Evolutionary conservation across 2,329 filamentous ascomycete genomes (phyloP).

Genomic region (Sodiomyces alkalinus): DNA sequence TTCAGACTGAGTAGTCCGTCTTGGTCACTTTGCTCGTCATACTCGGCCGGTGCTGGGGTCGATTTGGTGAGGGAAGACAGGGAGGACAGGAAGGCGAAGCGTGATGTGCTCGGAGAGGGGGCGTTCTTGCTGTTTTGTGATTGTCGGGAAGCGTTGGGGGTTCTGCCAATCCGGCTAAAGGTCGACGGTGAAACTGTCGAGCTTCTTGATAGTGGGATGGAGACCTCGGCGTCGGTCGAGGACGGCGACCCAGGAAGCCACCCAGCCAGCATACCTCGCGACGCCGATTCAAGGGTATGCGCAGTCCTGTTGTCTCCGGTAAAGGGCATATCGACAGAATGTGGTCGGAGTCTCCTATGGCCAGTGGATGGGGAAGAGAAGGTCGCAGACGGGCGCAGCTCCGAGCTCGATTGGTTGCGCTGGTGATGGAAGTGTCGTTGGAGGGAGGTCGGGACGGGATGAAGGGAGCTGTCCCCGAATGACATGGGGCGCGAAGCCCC

Average conservation of each 20-base stretch:
- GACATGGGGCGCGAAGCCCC: neutral
- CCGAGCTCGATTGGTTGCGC: slow-evolving; percentile 20
- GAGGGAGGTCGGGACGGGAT: slow-evolving; percentile 3
- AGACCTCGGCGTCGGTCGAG: slow-evolving; percentile 10
- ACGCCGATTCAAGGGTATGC: slow-evolving; percentile 12
- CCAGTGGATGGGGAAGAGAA: slow-evolving; percentile 12
- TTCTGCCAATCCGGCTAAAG: too few species aligned
- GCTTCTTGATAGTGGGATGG: too few species aligned
- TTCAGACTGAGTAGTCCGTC: slow-evolving; percentile 42
- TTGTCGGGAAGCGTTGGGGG: slow-evolving; percentile 4
- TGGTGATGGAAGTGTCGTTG: slow-evolving; percentile 11
- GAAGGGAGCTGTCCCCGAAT: neutral
- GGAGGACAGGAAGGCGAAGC: slow-evolving; percentile 29
- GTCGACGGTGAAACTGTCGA: too few species aligned
- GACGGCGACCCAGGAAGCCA: slow-evolving; percentile 17
- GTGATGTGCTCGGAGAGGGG: slow-evolving; percentile 20
- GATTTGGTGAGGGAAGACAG: slow-evolving; percentile 28
- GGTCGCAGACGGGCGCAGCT: slow-evolving; percentile 13
- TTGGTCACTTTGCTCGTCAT: slow-evolving; percentile 17
- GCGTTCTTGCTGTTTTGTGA: slow-evolving; percentile 11
- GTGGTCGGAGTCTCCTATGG: slow-evolving; percentile 10
- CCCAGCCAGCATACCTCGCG: slow-evolving; percentile 14
- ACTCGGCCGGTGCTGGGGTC: slow-evolving; percentile 11
- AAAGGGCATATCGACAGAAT: slow-evolving; percentile 21
- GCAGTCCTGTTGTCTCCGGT: slow-evolving; percentile 23